A percentile compares a stretch with the other conserved stretches of the same genome.
Evolutionary conservation across 2,329 filamentous ascomycete genomes (phyloP).

Genomic region (Paecilomyces formosus): DNA sequence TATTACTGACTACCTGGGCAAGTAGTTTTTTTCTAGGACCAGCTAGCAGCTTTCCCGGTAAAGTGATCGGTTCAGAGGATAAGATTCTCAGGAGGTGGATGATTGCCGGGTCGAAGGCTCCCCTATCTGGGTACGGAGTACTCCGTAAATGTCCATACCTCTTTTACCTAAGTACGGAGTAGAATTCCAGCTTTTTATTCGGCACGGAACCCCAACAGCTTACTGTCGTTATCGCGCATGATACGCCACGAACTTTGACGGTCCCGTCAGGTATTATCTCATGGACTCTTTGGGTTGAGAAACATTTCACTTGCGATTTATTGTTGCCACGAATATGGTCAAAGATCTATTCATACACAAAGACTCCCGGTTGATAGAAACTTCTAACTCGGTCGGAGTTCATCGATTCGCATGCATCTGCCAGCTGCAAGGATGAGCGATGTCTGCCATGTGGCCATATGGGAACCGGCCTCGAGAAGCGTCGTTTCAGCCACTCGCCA

Average conservation of each 20-base stretch:
- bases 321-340: neutral
- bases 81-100: neutral
- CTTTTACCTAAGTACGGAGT: neutral
- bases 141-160: neutral
- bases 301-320: neutral
- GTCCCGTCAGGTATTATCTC: neutral
- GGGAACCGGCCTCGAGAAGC: neutral
- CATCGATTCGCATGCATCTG: neutral
- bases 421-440: neutral
- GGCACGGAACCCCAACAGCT: neutral
- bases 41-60: neutral
- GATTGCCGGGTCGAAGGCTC: neutral
- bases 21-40: neutral
- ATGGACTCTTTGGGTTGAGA: neutral
- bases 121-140: neutral
- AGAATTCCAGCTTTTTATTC: neutral
- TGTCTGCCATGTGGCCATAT: constrained; percentile 1
- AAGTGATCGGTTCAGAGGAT: neutral
- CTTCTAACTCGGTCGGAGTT: neutral
- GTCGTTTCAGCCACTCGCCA: constrained; percentile 2
- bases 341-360: neutral
- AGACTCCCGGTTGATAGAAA: neutral
- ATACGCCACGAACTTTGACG: neutral
- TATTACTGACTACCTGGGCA: neutral
- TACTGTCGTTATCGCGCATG: neutral